Percentiles rank a stretch among this genome's conserved stretches.
Conservation (phyloP, 1,284 basidiomycete genomes). For the Caloboletus inedulis region DNA sequence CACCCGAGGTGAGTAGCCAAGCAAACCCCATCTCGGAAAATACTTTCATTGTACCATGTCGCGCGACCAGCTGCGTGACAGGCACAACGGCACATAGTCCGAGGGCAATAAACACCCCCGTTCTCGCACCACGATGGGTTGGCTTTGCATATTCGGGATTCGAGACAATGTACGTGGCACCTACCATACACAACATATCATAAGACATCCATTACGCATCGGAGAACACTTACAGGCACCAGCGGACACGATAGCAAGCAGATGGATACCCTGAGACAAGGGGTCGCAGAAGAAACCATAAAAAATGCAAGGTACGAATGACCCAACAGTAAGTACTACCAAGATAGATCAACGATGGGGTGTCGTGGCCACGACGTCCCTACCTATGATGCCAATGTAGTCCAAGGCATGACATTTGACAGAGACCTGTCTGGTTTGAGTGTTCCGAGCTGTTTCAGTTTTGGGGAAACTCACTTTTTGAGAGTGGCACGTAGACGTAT, state of each 20-base stretch:
- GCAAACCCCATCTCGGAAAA: constrained; percentile 63
- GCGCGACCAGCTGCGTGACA: constrained; percentile 59
- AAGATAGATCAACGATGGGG: not conserved
- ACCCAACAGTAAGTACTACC: constrained; percentile 69
- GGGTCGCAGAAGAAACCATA: constrained; percentile 72
- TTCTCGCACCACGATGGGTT: constrained; percentile 74
- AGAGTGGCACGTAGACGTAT: constrained; percentile 77
- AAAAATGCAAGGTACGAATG: constrained; percentile 73
- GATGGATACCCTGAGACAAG: constrained; percentile 50
- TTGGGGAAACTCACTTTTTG: constrained; percentile 43
- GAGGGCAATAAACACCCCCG: constrained; percentile 76
- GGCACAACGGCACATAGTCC: constrained; percentile 76
- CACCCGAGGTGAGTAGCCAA: constrained; percentile 67
- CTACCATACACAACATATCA: constrained; percentile 33
- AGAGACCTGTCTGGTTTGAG: constrained; percentile 39
- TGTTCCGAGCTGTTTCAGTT: not conserved
- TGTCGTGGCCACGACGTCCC: constrained; percentile 20
- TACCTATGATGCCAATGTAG: constrained; percentile 66
- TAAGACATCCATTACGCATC: constrained; percentile 3
- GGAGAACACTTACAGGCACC: constrained; percentile 54
- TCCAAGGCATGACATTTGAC: constrained; percentile 61
- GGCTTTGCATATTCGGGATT: constrained; percentile 77
- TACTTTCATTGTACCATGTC: constrained; percentile 56
- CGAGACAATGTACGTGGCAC: constrained; percentile 74
- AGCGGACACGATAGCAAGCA: constrained; percentile 50